Evolutionary conservation across 2,329 filamentous ascomycete species (phyloP).

Genomic region (Paecilomyces niveus): DNA sequence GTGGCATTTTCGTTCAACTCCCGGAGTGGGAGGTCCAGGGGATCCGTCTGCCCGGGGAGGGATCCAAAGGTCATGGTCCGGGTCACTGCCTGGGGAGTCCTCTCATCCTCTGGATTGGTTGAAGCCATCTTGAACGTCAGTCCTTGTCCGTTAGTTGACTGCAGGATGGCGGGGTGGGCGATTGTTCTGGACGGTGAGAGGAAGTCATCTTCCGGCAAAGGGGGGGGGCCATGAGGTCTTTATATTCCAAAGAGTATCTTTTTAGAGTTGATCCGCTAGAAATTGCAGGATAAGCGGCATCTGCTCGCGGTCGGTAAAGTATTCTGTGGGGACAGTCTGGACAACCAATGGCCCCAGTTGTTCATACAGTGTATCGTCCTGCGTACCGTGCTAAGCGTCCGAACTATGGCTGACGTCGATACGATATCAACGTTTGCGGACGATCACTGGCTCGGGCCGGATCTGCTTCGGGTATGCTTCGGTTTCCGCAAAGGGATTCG

Average conservation of each 20-base stretch:
- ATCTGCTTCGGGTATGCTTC: neutral
- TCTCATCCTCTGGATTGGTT: slow-evolving; percentile 1
- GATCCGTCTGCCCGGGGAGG: slow-evolving; percentile 23
- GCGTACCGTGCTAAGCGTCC: neutral
- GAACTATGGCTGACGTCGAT: neutral
- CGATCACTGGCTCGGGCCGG: neutral
- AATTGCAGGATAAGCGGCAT: slow-evolving; percentile 5
- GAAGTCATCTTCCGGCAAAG: neutral
- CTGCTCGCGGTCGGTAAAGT: slow-evolving; percentile 3
- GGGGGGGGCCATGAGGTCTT: neutral
- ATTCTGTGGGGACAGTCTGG: neutral
- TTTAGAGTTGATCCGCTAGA: neutral
- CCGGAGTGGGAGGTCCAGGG: slow-evolving; percentile 57
- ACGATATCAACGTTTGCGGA: slow-evolving; percentile 1
- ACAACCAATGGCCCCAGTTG: neutral
- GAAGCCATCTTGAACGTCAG: slow-evolving; percentile 4
- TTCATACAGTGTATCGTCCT: neutral
- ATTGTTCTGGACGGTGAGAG: neutral
- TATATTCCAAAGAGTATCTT: neutral
- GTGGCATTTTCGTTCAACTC: slow-evolving; percentile 55
- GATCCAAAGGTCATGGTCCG: slow-evolving; percentile 19
- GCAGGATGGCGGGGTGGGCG: neutral
- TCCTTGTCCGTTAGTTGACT: neutral
- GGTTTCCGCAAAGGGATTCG: slow-evolving; percentile 2
- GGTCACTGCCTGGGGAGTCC: slow-evolving; percentile 7